Base-by-base conservation (phyloP, 2,329 filamentous ascomycete species). In the Epichloe hybrida region DNA sequence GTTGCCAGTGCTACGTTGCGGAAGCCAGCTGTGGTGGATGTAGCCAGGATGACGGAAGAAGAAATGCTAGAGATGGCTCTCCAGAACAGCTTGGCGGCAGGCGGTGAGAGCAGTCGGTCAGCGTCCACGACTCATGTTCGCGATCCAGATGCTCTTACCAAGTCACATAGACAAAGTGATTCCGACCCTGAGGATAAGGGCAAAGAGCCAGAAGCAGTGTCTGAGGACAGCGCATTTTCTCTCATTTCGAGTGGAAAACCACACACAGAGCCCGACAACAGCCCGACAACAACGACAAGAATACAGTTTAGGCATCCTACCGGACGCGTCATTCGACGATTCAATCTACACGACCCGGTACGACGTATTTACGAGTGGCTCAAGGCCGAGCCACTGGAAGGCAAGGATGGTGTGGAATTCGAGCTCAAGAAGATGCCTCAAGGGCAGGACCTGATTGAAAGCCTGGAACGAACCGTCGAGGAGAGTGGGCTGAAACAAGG, bases 41-140 rank as follows among this genome's bases (percentile, higher is more conserved):
- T 96, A 2, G 85, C 86, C 52, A 81, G 86, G 39, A 91, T 98
- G 84, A 95, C 88, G 0, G 93, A 98, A 64, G 90, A 97, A 47
- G 90, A 98, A 69, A 95, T 95, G 89, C 72, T 98, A 58, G 86
- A 96, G 66, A 83, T 96, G 78, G 93, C 93, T 0, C 67, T 98
- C 62, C 82, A 90, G 64, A 93, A 94, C 69, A 96, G 90, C 62
- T 71, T 97, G 44, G 83, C 81, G 13, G 78, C 75, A 1, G 63
- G 58, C 15, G 58, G 58, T 39, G 56, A 54, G 41, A 63, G 64
- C 60, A 55, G 63, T 60, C 60, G 64, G 9, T 64, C 65, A 11
- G 62, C 64, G 13, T 67, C 68, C 20, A 67, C 62, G 52, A 61
- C 77, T 0, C 83, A 80, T 58, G 72, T 85, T 7, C 76, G 83